Percentiles rank a stretch among this genome's conserved stretches.
Evolutionary conservation across 2,329 filamentous ascomycete species (phyloP).

Genomic region (Fusarium tuaranense): DNA sequence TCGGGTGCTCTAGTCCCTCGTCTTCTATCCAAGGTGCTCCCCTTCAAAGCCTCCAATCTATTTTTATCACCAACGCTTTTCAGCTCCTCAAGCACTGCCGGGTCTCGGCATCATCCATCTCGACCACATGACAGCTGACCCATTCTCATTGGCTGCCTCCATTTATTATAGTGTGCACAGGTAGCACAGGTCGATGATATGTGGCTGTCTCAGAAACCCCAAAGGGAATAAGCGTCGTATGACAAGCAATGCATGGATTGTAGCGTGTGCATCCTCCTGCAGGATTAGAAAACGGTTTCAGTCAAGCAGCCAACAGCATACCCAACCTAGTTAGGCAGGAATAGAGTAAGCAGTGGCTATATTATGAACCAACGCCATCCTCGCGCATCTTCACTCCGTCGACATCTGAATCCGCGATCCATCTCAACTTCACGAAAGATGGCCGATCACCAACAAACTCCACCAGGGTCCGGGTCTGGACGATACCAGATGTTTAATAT

Average conservation of each 20-base stretch:
- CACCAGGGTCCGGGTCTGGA: neutral
- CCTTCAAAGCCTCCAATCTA: neutral
- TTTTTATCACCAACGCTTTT: neutral
- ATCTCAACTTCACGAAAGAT: neutral
- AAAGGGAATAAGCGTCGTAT: neutral
- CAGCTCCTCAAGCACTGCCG: neutral
- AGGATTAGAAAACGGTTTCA: neutral
- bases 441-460: neutral
- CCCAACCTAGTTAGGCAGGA: neutral
- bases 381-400: neutral
- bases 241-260: neutral
- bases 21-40: neutral
- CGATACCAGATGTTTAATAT: neutral
- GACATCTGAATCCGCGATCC: neutral
- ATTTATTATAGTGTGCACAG: neutral
- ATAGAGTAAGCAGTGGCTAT: neutral
- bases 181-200: neutral
- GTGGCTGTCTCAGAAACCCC: neutral
- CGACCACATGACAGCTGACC: neutral
- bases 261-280: neutral
- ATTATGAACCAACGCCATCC: neutral
- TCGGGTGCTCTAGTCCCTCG: neutral
- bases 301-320: neutral
- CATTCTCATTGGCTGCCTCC: neutral
- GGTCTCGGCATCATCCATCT: neutral